These are phyloP conservation scores for Huntiella savannae DNA, from an alignment of 2,329 filamentous ascomycete genomes.

Conservation along the genomic window DNA sequence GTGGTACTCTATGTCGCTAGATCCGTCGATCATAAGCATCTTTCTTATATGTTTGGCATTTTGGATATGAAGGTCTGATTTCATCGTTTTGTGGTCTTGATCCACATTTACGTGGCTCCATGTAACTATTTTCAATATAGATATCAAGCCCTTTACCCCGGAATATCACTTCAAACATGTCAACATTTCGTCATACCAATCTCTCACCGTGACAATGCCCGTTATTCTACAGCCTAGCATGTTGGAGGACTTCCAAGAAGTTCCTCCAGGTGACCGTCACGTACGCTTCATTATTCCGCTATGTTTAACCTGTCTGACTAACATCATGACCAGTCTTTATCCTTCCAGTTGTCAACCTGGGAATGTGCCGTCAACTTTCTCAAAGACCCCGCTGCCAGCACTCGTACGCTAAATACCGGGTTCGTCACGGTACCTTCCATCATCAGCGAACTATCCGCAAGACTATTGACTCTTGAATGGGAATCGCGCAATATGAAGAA, in stretches of 20 bases:
- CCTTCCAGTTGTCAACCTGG: background rate
- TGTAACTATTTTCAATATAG: too few relatives aligned
- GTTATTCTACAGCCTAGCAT: slow-evolving; percentile 6
- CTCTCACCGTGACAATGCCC: background rate
- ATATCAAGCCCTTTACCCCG: too few relatives aligned
- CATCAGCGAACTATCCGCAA: background rate
- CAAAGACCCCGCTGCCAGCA: background rate
- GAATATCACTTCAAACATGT: too few relatives aligned
- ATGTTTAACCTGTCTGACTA: too few relatives aligned
- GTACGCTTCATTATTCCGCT: background rate
- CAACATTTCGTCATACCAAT: too few relatives aligned
- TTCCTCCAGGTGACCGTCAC: slow-evolving; percentile 3
- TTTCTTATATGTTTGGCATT: too few relatives aligned
- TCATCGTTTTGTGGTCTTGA: too few relatives aligned
- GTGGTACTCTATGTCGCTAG: too few relatives aligned
- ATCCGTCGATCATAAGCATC: too few relatives aligned
- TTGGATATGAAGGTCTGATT: too few relatives aligned
- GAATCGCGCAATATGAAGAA: slow-evolving; percentile 1
- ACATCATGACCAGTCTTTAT: background rate
- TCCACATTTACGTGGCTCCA: too few relatives aligned
- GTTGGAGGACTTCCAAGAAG: slow-evolving; percentile 2
- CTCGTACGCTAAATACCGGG: background rate
- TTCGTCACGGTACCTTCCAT: background rate
- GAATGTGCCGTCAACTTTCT: background rate
- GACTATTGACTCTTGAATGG: slow-evolving; percentile 3